Conservation (phyloP, 495 filamentous ascomycete species). For the Hypoxylon fuscum region DNA sequence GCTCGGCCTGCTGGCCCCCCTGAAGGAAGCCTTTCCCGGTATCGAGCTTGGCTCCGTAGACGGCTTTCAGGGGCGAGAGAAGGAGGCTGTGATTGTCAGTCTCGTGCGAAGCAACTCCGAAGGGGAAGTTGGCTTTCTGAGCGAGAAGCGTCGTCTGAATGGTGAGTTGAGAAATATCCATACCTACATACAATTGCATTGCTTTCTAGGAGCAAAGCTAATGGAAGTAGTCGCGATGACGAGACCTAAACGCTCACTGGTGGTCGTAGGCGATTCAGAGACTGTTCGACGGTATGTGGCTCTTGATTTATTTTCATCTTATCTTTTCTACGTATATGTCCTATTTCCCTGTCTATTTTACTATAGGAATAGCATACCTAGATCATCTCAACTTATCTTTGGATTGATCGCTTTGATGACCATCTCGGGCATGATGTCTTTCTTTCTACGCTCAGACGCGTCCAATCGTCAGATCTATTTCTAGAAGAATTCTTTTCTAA, state of each 20-base stretch:
- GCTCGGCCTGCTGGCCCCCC: conserved; percentile 76
- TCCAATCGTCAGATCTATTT: conserved; percentile 28
- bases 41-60: conserved; percentile 95
- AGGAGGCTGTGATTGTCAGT: conserved; percentile 92
- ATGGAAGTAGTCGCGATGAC: conserved; percentile 89
- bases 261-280: conserved; percentile 91
- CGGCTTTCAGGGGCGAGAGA: conserved; percentile 96
- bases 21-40: conserved; percentile 82
- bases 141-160: conserved; percentile 91
- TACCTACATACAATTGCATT: too few species aligned
- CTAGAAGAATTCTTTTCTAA: conserved; percentile 12
- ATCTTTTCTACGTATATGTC: neutral
- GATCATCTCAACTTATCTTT: neutral
- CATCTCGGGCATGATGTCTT: neutral
- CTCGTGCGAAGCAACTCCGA: conserved; percentile 89
- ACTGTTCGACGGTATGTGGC: conserved; percentile 80
- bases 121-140: conserved; percentile 90
- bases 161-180: conserved; percentile 72
- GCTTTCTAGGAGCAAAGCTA: too few species aligned
- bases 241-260: conserved; percentile 86
- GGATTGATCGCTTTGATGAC: conserved; percentile 7
- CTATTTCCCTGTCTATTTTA: neutral
- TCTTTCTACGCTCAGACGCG: conserved; percentile 15
- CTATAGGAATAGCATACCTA: too few species aligned
- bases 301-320: conserved; percentile 23